These are phyloP conservation scores for Colletotrichum orchidophilum DNA, from an alignment of 2,329 filamentous ascomycete genomes.

Conservation along the genomic window DNA sequence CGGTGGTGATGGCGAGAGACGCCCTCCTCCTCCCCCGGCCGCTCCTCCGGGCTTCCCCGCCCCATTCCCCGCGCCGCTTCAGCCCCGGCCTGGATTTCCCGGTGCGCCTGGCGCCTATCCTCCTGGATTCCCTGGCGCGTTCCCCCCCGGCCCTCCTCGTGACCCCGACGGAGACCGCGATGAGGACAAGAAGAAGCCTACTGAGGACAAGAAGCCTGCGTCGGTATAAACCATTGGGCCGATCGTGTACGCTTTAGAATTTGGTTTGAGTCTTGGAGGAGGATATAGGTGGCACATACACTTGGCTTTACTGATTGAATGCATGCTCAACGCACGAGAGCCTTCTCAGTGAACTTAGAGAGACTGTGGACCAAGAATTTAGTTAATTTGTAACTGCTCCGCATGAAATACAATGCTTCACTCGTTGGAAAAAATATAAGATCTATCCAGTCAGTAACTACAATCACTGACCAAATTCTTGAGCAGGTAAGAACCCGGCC, in stretches of 20 bases:
- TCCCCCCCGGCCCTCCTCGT: not conserved
- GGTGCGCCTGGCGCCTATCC: not conserved
- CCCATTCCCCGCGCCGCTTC: constrained; percentile 20
- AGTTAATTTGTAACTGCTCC: not conserved
- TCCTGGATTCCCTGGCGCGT: not conserved
- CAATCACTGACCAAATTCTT: not conserved
- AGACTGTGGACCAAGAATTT: too few species aligned
- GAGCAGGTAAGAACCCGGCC: too few species aligned
- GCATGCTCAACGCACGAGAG: not conserved
- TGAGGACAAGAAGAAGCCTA: not conserved
- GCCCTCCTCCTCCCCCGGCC: constrained; percentile 2
- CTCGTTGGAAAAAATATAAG: too few species aligned
- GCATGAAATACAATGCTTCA: not conserved
- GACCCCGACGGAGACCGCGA: constrained; percentile 6
- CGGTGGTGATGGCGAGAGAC: not conserved
- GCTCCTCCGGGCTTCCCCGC: constrained; percentile 7
- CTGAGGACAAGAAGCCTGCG: not conserved
- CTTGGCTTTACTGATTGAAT: not conserved
- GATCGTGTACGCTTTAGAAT: not conserved
- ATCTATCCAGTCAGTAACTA: too few species aligned
- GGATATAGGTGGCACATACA: not conserved
- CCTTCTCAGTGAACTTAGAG: not conserved
- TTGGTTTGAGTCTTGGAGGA: not conserved
- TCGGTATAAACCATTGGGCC: not conserved
- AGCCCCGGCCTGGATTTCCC: constrained; percentile 12